Evolutionary conservation across 2,329 filamentous ascomycete species (phyloP).

Genomic region (Sclerotinia sclerotiorum): DNA sequence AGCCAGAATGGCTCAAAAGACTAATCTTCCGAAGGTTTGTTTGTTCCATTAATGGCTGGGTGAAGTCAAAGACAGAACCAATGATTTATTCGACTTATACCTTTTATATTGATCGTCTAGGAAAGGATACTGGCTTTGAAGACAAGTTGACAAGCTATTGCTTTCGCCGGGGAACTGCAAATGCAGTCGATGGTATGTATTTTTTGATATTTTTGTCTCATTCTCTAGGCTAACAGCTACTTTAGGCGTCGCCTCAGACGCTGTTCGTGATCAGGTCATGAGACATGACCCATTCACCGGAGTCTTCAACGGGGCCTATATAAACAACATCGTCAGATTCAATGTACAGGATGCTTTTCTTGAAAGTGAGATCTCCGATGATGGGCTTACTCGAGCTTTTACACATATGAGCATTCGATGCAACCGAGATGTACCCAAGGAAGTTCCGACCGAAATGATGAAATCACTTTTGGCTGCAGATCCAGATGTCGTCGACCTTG

Average conservation of each 20-base stretch:
- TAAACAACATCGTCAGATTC: conserved; percentile 31
- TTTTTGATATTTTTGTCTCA: no score
- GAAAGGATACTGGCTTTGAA: no score
- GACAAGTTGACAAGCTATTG: no score
- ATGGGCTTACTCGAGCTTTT: conserved; percentile 27
- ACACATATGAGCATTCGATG: conserved; percentile 29
- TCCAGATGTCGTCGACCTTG: conserved; percentile 22
- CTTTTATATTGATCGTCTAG: no score
- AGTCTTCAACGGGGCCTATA: conserved; percentile 30
- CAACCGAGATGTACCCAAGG: conserved; percentile 25
- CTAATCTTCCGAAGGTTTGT: no score
- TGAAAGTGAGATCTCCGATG: conserved; percentile 25
- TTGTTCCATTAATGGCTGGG: no score
- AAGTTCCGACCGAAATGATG: conserved; percentile 25
- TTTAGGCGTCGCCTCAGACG: not conserved
- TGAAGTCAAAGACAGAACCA: no score
- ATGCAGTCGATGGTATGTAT: no score
- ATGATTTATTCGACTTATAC: no score
- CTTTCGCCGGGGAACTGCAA: not conserved
- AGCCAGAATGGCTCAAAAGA: no score
- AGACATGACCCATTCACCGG: conserved; percentile 28
- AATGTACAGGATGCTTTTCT: conserved; percentile 29
- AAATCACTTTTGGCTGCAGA: conserved; percentile 19
- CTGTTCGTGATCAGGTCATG: conserved; percentile 32
- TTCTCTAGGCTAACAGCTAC: no score